phyloP scores from a whole-genome alignment of 2,329 filamentous ascomycete genomes.

The Fusarium decemcellulare region DNA sequence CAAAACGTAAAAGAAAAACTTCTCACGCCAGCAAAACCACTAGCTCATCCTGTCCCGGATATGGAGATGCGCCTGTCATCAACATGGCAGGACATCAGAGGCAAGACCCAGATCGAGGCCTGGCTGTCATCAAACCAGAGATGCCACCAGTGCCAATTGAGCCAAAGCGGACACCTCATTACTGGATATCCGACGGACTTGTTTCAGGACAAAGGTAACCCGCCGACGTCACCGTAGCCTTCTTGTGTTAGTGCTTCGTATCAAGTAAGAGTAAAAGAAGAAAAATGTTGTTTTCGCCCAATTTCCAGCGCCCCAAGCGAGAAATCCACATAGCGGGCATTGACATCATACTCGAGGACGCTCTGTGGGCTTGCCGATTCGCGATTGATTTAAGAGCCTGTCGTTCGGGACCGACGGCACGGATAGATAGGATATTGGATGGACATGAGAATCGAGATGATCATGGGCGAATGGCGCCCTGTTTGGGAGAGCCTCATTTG shows the following conservation, averaged over 20 bases:
- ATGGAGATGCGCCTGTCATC: slow-evolving; percentile 6
- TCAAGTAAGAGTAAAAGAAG: slow-evolving; percentile 4
- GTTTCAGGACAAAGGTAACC: slow-evolving; percentile 44
- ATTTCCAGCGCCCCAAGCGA: slow-evolving; percentile 32
- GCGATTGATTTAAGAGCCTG: slow-evolving; percentile 21
- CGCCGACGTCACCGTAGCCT: slow-evolving; percentile 36
- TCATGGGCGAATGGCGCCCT: slow-evolving; percentile 23
- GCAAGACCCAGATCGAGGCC: slow-evolving; percentile 23
- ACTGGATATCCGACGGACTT: slow-evolving; percentile 39
- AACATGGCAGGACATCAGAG: slow-evolving; percentile 6
- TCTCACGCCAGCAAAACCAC: slow-evolving; percentile 20
- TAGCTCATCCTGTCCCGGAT: slow-evolving; percentile 12
- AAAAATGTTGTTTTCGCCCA: slow-evolving; percentile 13
- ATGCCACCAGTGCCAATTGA: slow-evolving; percentile 30
- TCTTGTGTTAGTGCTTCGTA: slow-evolving; percentile 14
- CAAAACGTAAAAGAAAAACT: slow-evolving; percentile 26
- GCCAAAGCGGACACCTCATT: slow-evolving; percentile 23
- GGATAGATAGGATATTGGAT: slow-evolving; percentile 40
- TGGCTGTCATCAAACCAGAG: slow-evolving; percentile 9
- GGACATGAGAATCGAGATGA: slow-evolving; percentile 19
- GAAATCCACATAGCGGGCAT: slow-evolving; percentile 18
- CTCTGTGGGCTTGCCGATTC: slow-evolving; percentile 25
- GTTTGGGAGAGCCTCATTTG: slow-evolving; percentile 44
- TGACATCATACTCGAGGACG: slow-evolving; percentile 43
- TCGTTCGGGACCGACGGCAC: slow-evolving; percentile 47